Evolutionary conservation across 257 asterid genomes (phyloP).

Genomic region (Eustoma russellianum): DNA sequence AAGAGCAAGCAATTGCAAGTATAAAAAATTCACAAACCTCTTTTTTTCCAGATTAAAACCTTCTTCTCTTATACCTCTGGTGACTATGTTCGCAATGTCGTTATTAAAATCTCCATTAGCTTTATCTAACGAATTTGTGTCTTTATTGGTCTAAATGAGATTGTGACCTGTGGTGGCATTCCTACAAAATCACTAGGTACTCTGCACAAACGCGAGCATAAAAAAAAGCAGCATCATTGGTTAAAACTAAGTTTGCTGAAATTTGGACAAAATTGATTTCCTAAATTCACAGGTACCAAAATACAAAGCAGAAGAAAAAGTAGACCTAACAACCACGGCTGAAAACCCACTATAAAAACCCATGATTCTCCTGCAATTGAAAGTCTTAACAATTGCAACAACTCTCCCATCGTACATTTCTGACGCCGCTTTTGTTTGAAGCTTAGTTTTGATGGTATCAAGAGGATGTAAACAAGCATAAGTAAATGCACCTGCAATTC

Average conservation of each 20-base stretch:
- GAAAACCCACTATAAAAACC: constrained; percentile 94
- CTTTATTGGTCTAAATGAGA: too few relatives aligned
- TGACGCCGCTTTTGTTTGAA: constrained; percentile 92
- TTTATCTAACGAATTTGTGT: too few relatives aligned
- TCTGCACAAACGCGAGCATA: too few relatives aligned
- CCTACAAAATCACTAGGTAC: too few relatives aligned
- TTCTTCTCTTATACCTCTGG: background rate
- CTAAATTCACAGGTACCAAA: constrained; percentile 98
- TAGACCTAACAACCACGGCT: constrained; percentile 87
- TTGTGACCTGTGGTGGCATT: too few relatives aligned
- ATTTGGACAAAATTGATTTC: constrained; percentile 63
- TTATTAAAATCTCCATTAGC: too few relatives aligned
- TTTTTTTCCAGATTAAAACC: background rate
- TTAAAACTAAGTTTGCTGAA: too few relatives aligned
- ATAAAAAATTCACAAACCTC: too few relatives aligned
- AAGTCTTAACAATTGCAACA: constrained; percentile 76
- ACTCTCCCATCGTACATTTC: constrained; percentile 67
- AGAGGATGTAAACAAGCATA: constrained; percentile 91
- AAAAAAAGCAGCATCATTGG: too few relatives aligned
- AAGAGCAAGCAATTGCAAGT: too few relatives aligned
- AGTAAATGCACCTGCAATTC: constrained; percentile 93
- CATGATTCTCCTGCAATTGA: constrained; percentile 55
- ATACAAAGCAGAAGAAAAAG: constrained; percentile 86
- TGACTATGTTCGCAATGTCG: too few relatives aligned
- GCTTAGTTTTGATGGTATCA: constrained; percentile 92